A percentile compares a stretch with the other conserved stretches of the same genome.
Conservation (phyloP, 345 rosid genomes). For the Linum tenue region DNA sequence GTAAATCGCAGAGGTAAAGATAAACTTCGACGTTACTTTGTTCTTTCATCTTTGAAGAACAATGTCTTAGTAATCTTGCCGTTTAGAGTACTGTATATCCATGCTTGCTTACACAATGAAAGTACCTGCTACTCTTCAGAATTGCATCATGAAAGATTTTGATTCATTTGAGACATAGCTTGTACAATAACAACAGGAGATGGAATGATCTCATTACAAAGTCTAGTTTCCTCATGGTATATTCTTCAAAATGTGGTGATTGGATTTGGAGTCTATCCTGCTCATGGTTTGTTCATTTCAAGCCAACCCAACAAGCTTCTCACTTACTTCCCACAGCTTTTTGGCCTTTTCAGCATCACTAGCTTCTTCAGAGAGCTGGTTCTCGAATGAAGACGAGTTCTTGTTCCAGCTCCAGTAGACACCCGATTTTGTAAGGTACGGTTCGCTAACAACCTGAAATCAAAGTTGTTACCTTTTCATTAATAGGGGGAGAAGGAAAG, state of each 20-base stretch:
- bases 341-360: conserved; percentile 80
- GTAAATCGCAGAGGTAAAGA: too few species aligned
- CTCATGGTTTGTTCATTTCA: conserved; percentile 4
- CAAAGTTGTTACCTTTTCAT: conserved; percentile 6
- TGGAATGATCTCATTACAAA: background rate
- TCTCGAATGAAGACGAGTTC: conserved; percentile 83
- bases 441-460: conserved; percentile 68
- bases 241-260: too few species aligned
- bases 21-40: too few species aligned
- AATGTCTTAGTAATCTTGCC: too few species aligned
- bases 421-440: conserved; percentile 77
- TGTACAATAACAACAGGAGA: background rate
- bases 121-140: background rate
- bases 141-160: background rate
- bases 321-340: conserved; percentile 92
- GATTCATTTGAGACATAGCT: background rate
- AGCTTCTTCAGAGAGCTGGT: conserved; percentile 87
- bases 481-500: background rate
- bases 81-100: too few species aligned
- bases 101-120: background rate
- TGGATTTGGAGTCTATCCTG: too few species aligned
- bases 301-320: conserved; percentile 94
- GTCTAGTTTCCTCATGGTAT: background rate
- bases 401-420: conserved; percentile 99
- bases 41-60: too few species aligned